These are phyloP conservation scores for Peronospora farinosa DNA, from an alignment of 352 stramenopile species.

Conservation along the genomic window DNA sequence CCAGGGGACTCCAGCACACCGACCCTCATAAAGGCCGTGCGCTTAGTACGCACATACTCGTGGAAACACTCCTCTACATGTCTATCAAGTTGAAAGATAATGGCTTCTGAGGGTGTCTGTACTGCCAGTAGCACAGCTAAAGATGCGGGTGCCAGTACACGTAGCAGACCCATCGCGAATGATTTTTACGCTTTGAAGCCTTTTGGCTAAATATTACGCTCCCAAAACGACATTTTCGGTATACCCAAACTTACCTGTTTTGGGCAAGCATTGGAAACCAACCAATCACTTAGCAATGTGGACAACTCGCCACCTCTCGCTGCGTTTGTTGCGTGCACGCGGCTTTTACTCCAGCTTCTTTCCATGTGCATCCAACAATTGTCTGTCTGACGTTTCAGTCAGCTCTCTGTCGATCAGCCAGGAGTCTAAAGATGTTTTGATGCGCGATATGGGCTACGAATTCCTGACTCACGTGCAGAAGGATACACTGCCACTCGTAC, in stretches of 20 bases:
- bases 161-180: slow-evolving; percentile 18
- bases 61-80: slow-evolving; percentile 69
- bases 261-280: not conserved
- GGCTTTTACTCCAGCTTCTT: slow-evolving; percentile 15
- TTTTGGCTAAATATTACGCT: not conserved
- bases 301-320: slow-evolving; percentile 19
- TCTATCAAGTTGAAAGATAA: slow-evolving; percentile 56
- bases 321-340: slow-evolving; percentile 10
- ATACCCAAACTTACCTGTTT: not conserved
- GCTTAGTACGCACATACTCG: slow-evolving; percentile 81
- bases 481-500: slow-evolving; percentile 66
- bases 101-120: slow-evolving; percentile 25
- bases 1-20: slow-evolving; percentile 66
- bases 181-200: not conserved
- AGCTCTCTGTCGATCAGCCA: slow-evolving; percentile 43
- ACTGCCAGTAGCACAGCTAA: slow-evolving; percentile 25
- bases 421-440: slow-evolving; percentile 58
- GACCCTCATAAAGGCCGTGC: slow-evolving; percentile 79
- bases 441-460: slow-evolving; percentile 72
- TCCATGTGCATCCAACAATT: slow-evolving; percentile 20
- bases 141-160: slow-evolving; percentile 12
- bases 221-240: not conserved
- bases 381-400: slow-evolving; percentile 54
- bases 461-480: slow-evolving; percentile 88
- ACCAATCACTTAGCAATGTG: slow-evolving; percentile 23